Percentiles rank a stretch among this genome's conserved stretches.
Conservation (phyloP, 2,329 filamentous ascomycete genomes). For the Grosmannia penicillata region DNA sequence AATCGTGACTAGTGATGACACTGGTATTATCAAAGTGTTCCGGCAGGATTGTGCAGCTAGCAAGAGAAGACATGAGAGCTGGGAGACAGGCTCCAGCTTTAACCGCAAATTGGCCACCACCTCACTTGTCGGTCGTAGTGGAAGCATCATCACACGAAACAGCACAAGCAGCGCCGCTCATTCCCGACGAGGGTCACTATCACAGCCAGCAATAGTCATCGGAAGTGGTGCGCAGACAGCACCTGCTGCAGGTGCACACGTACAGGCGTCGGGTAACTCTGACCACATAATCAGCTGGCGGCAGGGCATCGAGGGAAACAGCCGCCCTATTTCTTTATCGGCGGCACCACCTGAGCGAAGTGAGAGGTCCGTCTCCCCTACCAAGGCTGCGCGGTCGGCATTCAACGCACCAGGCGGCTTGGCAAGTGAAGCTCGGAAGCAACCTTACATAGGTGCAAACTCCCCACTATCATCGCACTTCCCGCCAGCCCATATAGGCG, state of each 20-base stretch:
- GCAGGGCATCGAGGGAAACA: slow-evolving; percentile 39
- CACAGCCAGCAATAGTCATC: slow-evolving; percentile 15
- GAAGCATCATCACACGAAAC: slow-evolving; percentile 39
- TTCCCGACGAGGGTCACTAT: slow-evolving; percentile 40
- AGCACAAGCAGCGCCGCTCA: slow-evolving; percentile 31
- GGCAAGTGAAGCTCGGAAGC: slow-evolving; percentile 30
- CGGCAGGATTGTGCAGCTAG: slow-evolving; percentile 80
- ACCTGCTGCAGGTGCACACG: slow-evolving; percentile 3
- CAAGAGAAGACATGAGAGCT: slow-evolving; percentile 63
- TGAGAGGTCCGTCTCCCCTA: slow-evolving; percentile 41
- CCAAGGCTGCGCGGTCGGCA: slow-evolving; percentile 24
- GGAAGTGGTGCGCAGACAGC: neutral
- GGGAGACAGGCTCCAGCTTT: slow-evolving; percentile 65
- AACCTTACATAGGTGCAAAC: slow-evolving; percentile 21
- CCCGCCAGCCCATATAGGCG: too few relatives aligned
- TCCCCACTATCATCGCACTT: slow-evolving; percentile 9
- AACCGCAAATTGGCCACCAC: slow-evolving; percentile 50
- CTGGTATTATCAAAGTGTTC: slow-evolving; percentile 84
- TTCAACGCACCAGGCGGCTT: slow-evolving; percentile 22
- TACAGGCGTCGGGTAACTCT: slow-evolving; percentile 21
- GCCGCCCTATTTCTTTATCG: slow-evolving; percentile 21
- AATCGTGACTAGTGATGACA: slow-evolving; percentile 78
- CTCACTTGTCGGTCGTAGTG: slow-evolving; percentile 41
- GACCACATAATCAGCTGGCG: slow-evolving; percentile 86
- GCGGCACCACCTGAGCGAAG: slow-evolving; percentile 22